Evolutionary conservation across 2,329 filamentous ascomycete species (phyloP), one percentile per base, ranked within the genome.

Genomic region (Alternaria atra): DNA sequence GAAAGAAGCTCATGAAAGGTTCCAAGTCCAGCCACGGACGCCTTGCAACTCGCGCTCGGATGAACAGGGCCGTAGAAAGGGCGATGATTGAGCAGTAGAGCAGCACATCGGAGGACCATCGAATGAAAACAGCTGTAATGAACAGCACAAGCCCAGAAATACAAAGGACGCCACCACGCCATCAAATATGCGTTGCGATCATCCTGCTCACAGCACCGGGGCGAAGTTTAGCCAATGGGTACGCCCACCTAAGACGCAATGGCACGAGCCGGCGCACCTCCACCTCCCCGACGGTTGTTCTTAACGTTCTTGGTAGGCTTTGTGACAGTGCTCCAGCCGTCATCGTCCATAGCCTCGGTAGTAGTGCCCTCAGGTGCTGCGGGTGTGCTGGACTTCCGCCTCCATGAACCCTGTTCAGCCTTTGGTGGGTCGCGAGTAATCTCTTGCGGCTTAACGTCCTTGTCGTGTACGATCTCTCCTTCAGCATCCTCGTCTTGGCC

Each of bases 391-490:
- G 73, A 72, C 62, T 79, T 77, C 61, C 77, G 75, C 69, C 79
- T 71, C 77, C 79, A 72, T 66, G 83, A 67, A 73, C 74, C 74
- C 73, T 73, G 74, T 56, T 76, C 75, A 30, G 71, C 63, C 61
- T 77, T 77, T 67, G 80, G 71, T 17, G 81, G 77, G 25, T 84
- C 80, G 51, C 79, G 79, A 42, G 84, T 80, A 50, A 85, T 77
- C 70, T 88, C 84, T 70, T 86, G 84, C 29, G 86, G 82, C 77
- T 86, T 86, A 61, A 83, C 80, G 34, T 80, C 81, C 76, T 86
- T 85, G 76, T 86, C 80, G 34, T 81, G 80, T 52, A 84, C 80
- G 55, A 83, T 82, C 50, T 81, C 77, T 47, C 82, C 80, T 64
- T 86, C 83, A 40, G 86, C 84, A 56, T 82, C 68, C 39, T 80